Percentiles rank a stretch among this genome's conserved stretches.
Conservation (phyloP, 495 filamentous ascomycete genomes). For the Penicillium atrosanguineum region DNA sequence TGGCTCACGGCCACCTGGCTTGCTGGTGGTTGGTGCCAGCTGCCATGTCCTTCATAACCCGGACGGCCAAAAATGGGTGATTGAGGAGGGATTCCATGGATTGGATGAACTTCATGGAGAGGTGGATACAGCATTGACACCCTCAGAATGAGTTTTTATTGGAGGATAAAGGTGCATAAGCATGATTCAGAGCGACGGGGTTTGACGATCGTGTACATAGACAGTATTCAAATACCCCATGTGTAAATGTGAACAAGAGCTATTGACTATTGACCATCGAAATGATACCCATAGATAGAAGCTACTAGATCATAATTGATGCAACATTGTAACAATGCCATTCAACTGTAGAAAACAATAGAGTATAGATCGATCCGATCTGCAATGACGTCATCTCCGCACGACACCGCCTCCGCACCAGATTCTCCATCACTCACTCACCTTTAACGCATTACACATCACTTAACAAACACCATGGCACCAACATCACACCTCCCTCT, state of each 20-base stretch:
- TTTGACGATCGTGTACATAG: slow-evolving; percentile 22
- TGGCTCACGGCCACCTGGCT: slow-evolving; percentile 82
- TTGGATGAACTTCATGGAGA: slow-evolving; percentile 46
- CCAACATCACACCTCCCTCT: slow-evolving; percentile 17
- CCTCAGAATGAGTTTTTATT: slow-evolving; percentile 8
- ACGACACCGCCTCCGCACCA: slow-evolving; percentile 9
- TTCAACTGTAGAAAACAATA: too few species aligned
- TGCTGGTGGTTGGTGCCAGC: slow-evolving; percentile 83
- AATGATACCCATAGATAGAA: neutral
- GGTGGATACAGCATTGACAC: slow-evolving; percentile 12
- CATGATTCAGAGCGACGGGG: slow-evolving; percentile 10
- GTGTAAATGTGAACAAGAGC: slow-evolving; percentile 1
- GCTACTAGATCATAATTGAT: too few species aligned
- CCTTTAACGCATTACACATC: neutral
- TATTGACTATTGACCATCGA: neutral
- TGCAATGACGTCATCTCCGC: slow-evolving; percentile 19
- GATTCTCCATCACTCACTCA: neutral
- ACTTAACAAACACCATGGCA: slow-evolving; percentile 12
- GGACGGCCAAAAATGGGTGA: slow-evolving; percentile 66
- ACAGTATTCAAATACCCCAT: slow-evolving; percentile 23
- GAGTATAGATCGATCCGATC: neutral
- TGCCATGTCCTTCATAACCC: slow-evolving; percentile 70
- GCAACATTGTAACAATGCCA: too few species aligned
- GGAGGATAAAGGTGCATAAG: slow-evolving; percentile 4
- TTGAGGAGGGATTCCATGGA: slow-evolving; percentile 84